These are phyloP conservation scores for Aphanomyces astaci DNA, from an alignment of 352 stramenopile genomes.

Conservation along the genomic window DNA sequence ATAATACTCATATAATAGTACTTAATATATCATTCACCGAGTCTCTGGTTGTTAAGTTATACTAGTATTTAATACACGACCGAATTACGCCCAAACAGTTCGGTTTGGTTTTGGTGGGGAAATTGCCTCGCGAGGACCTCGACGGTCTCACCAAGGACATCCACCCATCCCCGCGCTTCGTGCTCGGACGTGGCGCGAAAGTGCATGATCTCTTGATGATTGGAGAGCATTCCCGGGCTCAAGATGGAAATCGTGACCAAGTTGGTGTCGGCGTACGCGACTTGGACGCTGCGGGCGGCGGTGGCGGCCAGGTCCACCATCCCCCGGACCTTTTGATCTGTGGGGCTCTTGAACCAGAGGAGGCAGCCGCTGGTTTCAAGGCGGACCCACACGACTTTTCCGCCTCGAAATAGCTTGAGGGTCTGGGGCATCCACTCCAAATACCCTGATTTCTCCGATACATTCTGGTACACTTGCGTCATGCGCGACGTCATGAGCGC, in stretches of 20 bases:
- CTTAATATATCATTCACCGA: too few relatives aligned
- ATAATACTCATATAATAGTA: too few relatives aligned
- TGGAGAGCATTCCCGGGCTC: constrained; percentile 6
- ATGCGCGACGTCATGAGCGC: constrained; percentile 5
- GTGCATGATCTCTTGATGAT: constrained; percentile 1
- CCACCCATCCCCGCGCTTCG: constrained; percentile 12
- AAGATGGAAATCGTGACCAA: neutral
- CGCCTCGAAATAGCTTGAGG: constrained; percentile 12
- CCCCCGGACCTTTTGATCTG: constrained; percentile 3
- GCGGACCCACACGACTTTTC: constrained; percentile 20
- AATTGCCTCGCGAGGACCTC: constrained; percentile 2
- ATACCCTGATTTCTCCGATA: constrained; percentile 13
- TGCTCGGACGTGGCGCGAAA: constrained; percentile 5
- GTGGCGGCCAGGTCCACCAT: constrained; percentile 10
- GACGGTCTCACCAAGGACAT: constrained; percentile 5
- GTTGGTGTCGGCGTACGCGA: neutral
- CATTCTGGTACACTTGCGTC: constrained; percentile 20
- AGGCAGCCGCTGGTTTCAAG: constrained; percentile 19
- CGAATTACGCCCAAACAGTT: constrained; percentile 17
- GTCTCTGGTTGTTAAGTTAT: neutral
- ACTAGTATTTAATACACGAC: constrained; percentile 18
- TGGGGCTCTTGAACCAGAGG: constrained; percentile 18
- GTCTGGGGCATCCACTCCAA: constrained; percentile 7
- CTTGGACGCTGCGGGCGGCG: neutral
- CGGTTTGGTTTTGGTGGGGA: neutral